phyloP scores from a whole-genome alignment of 2,329 filamentous ascomycete species.

The Sarocladiaceae sp. region DNA sequence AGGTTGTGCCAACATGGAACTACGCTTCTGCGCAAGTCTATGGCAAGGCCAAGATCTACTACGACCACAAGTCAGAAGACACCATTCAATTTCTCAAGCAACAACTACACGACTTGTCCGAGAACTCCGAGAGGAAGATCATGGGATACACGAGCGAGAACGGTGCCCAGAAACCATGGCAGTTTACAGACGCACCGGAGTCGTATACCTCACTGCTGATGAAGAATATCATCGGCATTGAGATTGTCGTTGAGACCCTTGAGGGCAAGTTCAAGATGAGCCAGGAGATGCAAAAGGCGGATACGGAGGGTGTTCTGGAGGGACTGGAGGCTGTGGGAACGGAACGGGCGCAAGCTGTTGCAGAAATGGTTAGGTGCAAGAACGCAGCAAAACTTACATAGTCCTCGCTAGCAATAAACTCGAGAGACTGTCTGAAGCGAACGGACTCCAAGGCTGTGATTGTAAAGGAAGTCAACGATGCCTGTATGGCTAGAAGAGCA shows the following conservation, averaged over 20 bases:
- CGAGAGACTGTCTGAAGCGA: too few species aligned
- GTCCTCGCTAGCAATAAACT: too few species aligned
- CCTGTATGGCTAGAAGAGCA: too few species aligned
- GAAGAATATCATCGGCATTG: constrained; percentile 57
- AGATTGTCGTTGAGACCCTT: constrained; percentile 50
- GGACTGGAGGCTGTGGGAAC: too few species aligned
- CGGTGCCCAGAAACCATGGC: constrained; percentile 41
- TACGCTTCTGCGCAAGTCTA: constrained; percentile 63
- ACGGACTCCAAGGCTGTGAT: too few species aligned
- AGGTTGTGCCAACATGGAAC: constrained; percentile 70
- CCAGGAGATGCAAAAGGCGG: constrained; percentile 51
- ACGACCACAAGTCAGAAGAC: constrained; percentile 40
- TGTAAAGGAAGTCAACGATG: too few species aligned
- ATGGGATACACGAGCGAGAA: constrained; percentile 47
- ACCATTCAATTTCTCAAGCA: constrained; percentile 43
- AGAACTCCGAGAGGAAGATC: constrained; percentile 44
- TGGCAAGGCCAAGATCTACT: constrained; percentile 50
- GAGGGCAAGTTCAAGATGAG: constrained; percentile 66
- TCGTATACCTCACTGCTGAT: constrained; percentile 52
- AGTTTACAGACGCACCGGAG: constrained; percentile 52
- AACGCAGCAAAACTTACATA: too few species aligned
- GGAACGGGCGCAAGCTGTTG: too few species aligned
- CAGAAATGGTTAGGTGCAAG: too few species aligned
- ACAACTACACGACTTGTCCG: constrained; percentile 50
- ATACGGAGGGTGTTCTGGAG: too few species aligned